These are phyloP conservation scores for Panaeolus cyanescens DNA, from an alignment of 768 basidiomycete species.

Conservation along the genomic window DNA sequence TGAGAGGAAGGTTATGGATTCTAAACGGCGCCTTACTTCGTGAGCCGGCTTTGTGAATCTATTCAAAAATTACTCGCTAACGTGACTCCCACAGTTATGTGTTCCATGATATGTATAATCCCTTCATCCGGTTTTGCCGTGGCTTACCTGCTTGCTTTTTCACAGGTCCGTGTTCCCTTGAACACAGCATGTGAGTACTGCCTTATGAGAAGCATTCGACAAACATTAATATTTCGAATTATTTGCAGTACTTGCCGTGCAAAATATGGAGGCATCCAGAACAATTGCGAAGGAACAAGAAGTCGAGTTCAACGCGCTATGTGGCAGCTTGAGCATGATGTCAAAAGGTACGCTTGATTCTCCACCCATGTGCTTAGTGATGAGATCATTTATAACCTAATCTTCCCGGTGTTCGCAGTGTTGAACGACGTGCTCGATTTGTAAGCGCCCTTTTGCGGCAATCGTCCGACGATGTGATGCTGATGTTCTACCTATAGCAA, in stretches of 20 bases:
- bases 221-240: neutral
- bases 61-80: neutral
- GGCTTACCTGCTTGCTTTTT: conserved; percentile 18
- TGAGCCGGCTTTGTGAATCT: conserved; percentile 36
- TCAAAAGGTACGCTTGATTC: conserved; percentile 57
- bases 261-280: conserved; percentile 86
- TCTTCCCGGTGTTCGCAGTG: conserved; percentile 38
- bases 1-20: conserved; percentile 75
- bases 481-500: conserved; percentile 46
- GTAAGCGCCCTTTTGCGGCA: conserved; percentile 38
- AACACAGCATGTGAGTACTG: conserved; percentile 66
- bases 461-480: neutral
- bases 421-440: conserved; percentile 83
- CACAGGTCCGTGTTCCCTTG: conserved; percentile 79
- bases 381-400: conserved; percentile 8
- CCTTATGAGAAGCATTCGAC: neutral
- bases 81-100: conserved; percentile 51
- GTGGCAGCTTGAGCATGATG: conserved; percentile 87
- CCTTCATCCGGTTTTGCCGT: neutral
- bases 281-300: conserved; percentile 74
- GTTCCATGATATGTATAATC: conserved; percentile 68
- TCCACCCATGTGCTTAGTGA: neutral
- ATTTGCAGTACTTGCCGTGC: conserved; percentile 71
- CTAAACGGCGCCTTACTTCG: conserved; percentile 81
- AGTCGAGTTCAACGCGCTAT: conserved; percentile 86